Evolutionary conservation across 2,329 filamentous ascomycete species (phyloP).

Genomic region (Didymella exigua): DNA sequence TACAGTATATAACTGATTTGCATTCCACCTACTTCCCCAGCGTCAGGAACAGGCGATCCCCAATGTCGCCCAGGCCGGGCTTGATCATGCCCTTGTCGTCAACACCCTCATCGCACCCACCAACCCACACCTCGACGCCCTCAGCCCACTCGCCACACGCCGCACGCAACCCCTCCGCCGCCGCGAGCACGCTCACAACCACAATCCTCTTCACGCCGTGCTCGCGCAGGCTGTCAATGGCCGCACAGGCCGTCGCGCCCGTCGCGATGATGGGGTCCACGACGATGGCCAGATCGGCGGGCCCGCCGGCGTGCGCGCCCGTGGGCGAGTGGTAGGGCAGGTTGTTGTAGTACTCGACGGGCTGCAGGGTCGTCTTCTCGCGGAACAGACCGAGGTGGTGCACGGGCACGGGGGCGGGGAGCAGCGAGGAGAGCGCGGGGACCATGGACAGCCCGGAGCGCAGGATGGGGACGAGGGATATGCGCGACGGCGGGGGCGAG

Average conservation of each 20-base stretch:
- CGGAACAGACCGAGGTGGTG: conserved; percentile 96
- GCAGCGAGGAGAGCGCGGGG: conserved; percentile 81
- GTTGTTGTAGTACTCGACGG: conserved; percentile 98
- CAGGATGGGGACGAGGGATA: conserved; percentile 91
- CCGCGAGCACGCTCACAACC: conserved; percentile 76
- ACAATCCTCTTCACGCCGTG: conserved; percentile 89
- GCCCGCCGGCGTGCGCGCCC: conserved; percentile 47
- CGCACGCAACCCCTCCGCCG: conserved; percentile 69
- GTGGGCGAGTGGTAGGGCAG: conserved; percentile 73
- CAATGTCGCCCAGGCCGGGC: conserved; percentile 88
- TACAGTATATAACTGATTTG: too few species aligned
- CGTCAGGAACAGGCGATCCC: conserved; percentile 86
- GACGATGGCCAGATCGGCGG: conserved; percentile 74
- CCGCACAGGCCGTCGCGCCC: conserved; percentile 84
- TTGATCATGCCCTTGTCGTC: conserved; percentile 87
- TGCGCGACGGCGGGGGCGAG: conserved; percentile 65
- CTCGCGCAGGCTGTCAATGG: conserved; percentile 85
- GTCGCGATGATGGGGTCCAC: conserved; percentile 95
- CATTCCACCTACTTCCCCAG: conserved; percentile 72
- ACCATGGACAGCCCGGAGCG: conserved; percentile 91
- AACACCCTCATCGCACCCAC: conserved; percentile 75
- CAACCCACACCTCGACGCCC: conserved; percentile 79
- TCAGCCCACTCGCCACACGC: conserved; percentile 81
- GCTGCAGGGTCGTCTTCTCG: conserved; percentile 82
- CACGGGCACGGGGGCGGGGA: conserved; percentile 78